These are phyloP conservation scores for Ballota nigra DNA, from an alignment of 257 asterid species.

Conservation along the genomic window DNA sequence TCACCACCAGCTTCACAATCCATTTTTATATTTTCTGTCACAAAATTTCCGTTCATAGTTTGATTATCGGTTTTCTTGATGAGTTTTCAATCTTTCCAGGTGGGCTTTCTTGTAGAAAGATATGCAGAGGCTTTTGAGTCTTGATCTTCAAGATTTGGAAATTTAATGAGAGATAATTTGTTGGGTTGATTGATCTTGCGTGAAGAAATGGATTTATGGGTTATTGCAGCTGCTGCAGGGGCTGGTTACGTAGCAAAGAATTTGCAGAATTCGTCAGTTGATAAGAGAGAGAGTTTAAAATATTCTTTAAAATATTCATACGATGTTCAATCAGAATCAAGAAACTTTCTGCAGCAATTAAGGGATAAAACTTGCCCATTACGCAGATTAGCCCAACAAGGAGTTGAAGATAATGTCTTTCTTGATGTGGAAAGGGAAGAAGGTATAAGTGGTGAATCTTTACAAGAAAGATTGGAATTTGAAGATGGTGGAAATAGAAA, in stretches of 20 bases:
- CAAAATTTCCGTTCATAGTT: not conserved
- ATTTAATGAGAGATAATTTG: not conserved
- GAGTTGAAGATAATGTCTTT: conserved; percentile 15
- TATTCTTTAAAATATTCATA: conserved; percentile 26
- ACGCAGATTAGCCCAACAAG: conserved; percentile 40
- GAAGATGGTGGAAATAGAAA: conserved; percentile 22
- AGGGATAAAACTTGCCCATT: conserved; percentile 62
- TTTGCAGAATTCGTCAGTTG: conserved; percentile 44
- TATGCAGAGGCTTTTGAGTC: not conserved
- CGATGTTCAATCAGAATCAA: conserved; percentile 37
- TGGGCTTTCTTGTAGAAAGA: conserved; percentile 2
- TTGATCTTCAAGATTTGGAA: not conserved
- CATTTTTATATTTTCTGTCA: not conserved
- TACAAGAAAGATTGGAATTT: conserved; percentile 19
- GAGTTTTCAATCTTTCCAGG: not conserved
- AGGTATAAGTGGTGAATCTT: conserved; percentile 14
- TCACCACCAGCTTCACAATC: not conserved
- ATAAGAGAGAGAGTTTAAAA: conserved; percentile 34
- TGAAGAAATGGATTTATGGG: conserved; percentile 68
- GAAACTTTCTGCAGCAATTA: conserved; percentile 55
- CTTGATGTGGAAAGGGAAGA: conserved; percentile 13
- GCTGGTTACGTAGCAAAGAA: conserved; percentile 69
- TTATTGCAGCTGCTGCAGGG: conserved; percentile 82
- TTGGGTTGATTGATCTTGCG: not conserved
- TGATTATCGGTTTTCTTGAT: conserved; percentile 11